Conservation (phyloP, 1,284 basidiomycete species). For the Mycena sp. region DNA sequence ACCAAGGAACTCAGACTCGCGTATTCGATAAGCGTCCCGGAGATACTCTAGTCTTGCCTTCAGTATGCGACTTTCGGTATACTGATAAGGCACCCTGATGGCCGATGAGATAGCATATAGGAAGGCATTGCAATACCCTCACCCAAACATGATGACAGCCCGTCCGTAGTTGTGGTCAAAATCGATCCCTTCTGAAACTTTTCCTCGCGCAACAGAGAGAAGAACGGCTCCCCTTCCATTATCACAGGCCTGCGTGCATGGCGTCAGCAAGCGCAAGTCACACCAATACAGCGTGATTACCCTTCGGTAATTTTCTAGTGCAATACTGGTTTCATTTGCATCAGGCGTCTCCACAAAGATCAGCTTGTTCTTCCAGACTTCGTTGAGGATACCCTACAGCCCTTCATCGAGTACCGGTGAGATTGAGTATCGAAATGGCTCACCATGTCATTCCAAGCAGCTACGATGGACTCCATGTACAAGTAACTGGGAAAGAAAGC, state of each 20-base stretch:
- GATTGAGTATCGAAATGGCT: background rate
- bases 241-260: conserved; percentile 87
- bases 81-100: conserved; percentile 93
- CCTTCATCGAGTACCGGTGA: background rate
- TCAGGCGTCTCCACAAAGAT: conserved; percentile 99
- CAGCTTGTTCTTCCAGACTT: conserved; percentile 99
- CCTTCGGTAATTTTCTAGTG: conserved; percentile 95
- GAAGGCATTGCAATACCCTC: conserved; percentile 36
- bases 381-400: conserved; percentile 92
- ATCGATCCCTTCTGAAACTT: conserved; percentile 99
- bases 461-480: conserved; percentile 99
- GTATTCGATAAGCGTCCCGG: conserved; percentile 97
- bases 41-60: conserved; percentile 98
- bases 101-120: conserved; percentile 13
- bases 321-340: conserved; percentile 98
- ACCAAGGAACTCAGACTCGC: conserved; percentile 98
- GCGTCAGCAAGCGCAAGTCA: background rate
- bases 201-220: conserved; percentile 97
- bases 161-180: conserved; percentile 99
- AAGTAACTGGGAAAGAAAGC: conserved; percentile 99
- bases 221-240: conserved; percentile 98
- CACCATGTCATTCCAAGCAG: conserved; percentile 99
- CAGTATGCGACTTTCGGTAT: conserved; percentile 97
- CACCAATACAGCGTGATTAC: conserved; percentile 53
- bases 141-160: conserved; percentile 99